A percentile compares a stretch with the other conserved stretches of the same genome.
phyloP scores from a whole-genome alignment of 106 monocot genomes.

The Agapanthus africanus region DNA sequence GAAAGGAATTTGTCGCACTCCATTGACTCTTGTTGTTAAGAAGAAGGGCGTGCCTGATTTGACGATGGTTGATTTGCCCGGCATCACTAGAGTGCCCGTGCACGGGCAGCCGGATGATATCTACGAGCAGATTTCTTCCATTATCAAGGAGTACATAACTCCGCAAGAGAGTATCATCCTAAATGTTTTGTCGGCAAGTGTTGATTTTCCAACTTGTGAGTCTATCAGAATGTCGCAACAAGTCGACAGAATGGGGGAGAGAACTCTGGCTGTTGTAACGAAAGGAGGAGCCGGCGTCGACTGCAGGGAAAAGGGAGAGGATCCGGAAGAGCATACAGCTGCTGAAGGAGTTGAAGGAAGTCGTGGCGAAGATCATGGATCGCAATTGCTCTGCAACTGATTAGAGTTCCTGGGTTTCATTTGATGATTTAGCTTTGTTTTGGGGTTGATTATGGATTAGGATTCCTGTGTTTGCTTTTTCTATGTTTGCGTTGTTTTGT shows the following conservation, averaged over 20 bases:
- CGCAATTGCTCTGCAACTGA: too few relatives aligned
- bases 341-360: too few relatives aligned
- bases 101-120: conserved; percentile 18
- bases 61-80: conserved; percentile 19
- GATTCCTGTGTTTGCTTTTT: too few relatives aligned
- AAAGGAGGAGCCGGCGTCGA: too few relatives aligned
- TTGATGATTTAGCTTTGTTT: too few relatives aligned
- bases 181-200: conserved; percentile 8
- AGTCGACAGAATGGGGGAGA: conserved; percentile 8
- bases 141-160: conserved; percentile 13
- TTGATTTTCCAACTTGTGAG: conserved; percentile 14
- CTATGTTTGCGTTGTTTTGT: too few relatives aligned
- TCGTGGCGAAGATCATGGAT: too few relatives aligned
- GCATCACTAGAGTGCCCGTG: conserved; percentile 13
- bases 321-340: too few relatives aligned
- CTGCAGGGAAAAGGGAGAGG: too few relatives aligned
- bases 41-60: conserved; percentile 14
- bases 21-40: conserved; percentile 13
- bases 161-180: conserved; percentile 20
- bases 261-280: conserved; percentile 13
- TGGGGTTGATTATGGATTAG: too few relatives aligned
- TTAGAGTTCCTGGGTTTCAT: too few relatives aligned
- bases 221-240: conserved; percentile 22
- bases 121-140: conserved; percentile 11
- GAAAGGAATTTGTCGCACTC: conserved; percentile 15